Evolutionary conservation across 164 flowering plant species (phyloP).

Genomic region (Magnolia officinalis): DNA sequence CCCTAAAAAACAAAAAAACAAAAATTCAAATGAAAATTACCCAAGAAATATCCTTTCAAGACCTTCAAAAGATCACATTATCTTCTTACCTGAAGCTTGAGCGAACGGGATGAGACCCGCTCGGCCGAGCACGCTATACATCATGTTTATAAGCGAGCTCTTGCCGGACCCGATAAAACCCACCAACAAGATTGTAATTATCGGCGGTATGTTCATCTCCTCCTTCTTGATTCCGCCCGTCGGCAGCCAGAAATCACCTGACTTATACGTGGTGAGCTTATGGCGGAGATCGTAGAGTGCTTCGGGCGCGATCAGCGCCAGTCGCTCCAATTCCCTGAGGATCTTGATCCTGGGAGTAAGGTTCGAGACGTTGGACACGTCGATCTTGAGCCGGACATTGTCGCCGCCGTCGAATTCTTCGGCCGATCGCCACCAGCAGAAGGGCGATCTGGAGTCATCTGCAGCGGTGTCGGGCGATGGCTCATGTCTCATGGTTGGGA

Average conservation of each 20-base stretch:
- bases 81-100: constrained; percentile 49
- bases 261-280: constrained; percentile 47
- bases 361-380: constrained; percentile 22
- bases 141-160: constrained; percentile 65
- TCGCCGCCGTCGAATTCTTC: constrained; percentile 26
- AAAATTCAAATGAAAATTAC: background rate
- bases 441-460: constrained; percentile 15
- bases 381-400: constrained; percentile 25
- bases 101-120: constrained; percentile 73
- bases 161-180: constrained; percentile 70
- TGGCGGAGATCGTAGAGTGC: constrained; percentile 70
- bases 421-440: constrained; percentile 58
- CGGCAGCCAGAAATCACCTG: constrained; percentile 75
- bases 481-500: background rate
- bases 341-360: constrained; percentile 51
- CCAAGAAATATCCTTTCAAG: background rate
- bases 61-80: background rate
- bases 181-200: constrained; percentile 48
- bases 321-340: constrained; percentile 69
- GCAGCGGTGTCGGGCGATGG: constrained; percentile 22
- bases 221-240: constrained; percentile 65
- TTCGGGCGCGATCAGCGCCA: constrained; percentile 47
- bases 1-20: constrained; percentile 18
- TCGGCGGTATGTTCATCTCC: constrained; percentile 52
- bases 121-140: constrained; percentile 73